Conservation (phyloP, 331 rosid genomes). For the Malus hybrid region DNA sequence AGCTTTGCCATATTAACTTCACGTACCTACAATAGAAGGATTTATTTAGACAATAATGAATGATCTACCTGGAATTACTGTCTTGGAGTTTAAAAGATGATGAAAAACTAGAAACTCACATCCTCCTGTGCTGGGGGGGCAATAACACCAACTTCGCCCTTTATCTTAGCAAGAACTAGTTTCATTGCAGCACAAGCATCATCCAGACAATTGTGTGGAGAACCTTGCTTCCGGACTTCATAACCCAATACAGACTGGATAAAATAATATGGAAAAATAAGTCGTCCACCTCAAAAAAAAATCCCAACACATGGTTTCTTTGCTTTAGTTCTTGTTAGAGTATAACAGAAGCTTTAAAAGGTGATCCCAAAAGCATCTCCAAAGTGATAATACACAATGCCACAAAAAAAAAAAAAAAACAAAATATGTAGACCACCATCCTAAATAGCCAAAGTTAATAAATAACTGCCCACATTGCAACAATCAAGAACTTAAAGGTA, state of each 20-base stretch:
- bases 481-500: neutral
- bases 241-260: slow-evolving; percentile 65
- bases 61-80: slow-evolving; percentile 5
- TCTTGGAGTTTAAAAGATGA: neutral
- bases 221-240: slow-evolving; percentile 54
- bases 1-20: slow-evolving; percentile 48
- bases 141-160: slow-evolving; percentile 38
- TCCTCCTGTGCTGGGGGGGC: slow-evolving; percentile 33
- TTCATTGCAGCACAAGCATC: slow-evolving; percentile 94
- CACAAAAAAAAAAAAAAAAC: neutral
- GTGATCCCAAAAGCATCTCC: too few relatives aligned
- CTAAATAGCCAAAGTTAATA: neutral
- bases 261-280: slow-evolving; percentile 13
- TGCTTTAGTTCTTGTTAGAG: neutral
- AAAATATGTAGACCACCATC: neutral
- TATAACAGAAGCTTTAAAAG: too few relatives aligned
- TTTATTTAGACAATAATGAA: neutral
- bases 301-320: neutral
- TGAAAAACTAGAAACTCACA: slow-evolving; percentile 39
- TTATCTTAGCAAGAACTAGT: slow-evolving; percentile 74
- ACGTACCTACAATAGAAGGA: slow-evolving; percentile 36
- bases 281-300: slow-evolving; percentile 3
- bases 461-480: neutral
- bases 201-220: slow-evolving; percentile 77
- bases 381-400: neutral